Base-by-base conservation (phyloP, 2,329 filamentous ascomycete species). In the Lecanicillium sp. region DNA sequence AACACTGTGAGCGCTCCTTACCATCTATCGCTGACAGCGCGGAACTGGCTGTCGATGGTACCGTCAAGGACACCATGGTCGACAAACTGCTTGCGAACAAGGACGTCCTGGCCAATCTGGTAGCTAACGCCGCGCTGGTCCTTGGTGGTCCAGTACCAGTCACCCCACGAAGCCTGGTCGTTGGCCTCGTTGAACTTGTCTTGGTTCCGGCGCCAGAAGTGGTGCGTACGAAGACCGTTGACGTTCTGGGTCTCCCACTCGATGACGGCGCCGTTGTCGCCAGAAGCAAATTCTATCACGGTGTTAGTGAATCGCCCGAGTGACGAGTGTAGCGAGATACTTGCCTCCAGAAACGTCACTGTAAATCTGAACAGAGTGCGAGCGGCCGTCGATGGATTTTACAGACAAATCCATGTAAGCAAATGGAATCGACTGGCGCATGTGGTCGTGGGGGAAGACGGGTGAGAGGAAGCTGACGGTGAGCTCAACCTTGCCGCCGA, bases 121-220 rank as follows among this genome's bases (percentile, higher is more conserved):
- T 83, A 86, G n/a, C 77, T 80, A 19, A 82, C 68, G 20, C 73
- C 73, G 17, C 64, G 60, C 12, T 73, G 62, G 45, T 74, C 70
- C 21, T 81, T 78, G 3, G 79, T 89, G 11, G 84, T 82, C 63
- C 90, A 89, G 64, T 87, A 83, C 68, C 90, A 78, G 43, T 78
- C 82, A 2, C 89, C 89, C 89, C 89, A 95, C 67, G 89, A 84
- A 0, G 87, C 78, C 55, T 84, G 82, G 58, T 94, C 84, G 33
- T 68, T 68, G 11, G 69, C 68, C 61, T 95, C 89, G 1, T 78
- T 77, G 47, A 93, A 84, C 15, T 81, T 67, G 41, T 78, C 67
- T 62, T 91, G 84, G 8, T 71, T 62, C 52, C 75, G 69, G 37
- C 79, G 73, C 54, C 72, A 74, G 49, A 87, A 78, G 41, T 75